Base-by-base conservation (phyloP, 2,329 filamentous ascomycete genomes). In the Raffaelea deltoideospora region DNA sequence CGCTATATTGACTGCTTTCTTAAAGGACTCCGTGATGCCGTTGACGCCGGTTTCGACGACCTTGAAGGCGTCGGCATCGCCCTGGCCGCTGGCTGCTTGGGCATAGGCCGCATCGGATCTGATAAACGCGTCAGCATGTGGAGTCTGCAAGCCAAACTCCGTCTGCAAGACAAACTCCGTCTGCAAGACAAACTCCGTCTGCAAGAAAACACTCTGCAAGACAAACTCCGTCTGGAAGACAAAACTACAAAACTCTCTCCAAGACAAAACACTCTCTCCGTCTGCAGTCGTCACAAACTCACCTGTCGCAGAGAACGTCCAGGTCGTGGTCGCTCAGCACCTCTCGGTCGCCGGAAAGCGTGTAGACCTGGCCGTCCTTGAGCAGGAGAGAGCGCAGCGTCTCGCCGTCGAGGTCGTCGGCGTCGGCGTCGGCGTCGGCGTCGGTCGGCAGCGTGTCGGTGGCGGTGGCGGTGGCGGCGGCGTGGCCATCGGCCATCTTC, bases 261-360 rank as follows among this genome's bases (percentile, higher is more conserved):
- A n/a, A n/a, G n/a, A n/a, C n/a, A n/a, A n/a, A n/a, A n/a, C n/a
- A n/a, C n/a, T n/a, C n/a, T n/a, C n/a, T n/a, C n/a, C n/a, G n/a
- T n/a, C n/a, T n/a, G n/a, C n/a, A n/a, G n/a, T n/a, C n/a, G n/a
- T n/a, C n/a, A n/a, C n/a, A 31, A 24, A 37, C 49, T 23, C 55
- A 60, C 58, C 86, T 64, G 57, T 96, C 87, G 31, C 84, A 82
- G 36, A 98, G 54, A 3, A 83, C 74, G 3, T 77, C 69, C 20
- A 98, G 50, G 49, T 96, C 90, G 20, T 69, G 63, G 33, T 90
- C 73, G 30, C 73, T 82, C 26, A 96, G 55, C 9, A 96, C 60
- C 22, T 76, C 67, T 32, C 72, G 68, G 0, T 73, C 74, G 0
- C 69, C 72, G 0, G 66, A 67, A 14, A 66, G 61, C 39, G 68